These are phyloP conservation scores for Cladophialophora yegresii DNA, from an alignment of 2,329 filamentous ascomycete genomes.

Conservation along the genomic window DNA sequence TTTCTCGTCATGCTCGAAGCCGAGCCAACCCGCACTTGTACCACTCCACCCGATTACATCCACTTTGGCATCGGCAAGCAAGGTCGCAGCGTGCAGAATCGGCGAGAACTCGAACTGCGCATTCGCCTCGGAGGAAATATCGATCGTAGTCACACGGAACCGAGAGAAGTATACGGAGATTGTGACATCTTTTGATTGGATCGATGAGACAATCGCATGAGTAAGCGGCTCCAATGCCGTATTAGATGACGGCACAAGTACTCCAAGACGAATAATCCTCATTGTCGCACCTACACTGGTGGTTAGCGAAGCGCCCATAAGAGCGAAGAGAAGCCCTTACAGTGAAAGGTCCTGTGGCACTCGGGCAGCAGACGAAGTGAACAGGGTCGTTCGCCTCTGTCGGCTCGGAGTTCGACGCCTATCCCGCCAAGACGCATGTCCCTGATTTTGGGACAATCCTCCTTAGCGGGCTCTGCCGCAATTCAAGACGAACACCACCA, in stretches of 20 bases:
- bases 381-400: background rate
- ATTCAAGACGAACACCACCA: background rate
- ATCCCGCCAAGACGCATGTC: slow-evolving; percentile 5
- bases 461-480: background rate
- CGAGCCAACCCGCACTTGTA: slow-evolving; percentile 45
- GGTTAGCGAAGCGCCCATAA: background rate
- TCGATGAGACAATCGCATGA: slow-evolving; percentile 35
- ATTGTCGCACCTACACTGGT: background rate
- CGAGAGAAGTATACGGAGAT: slow-evolving; percentile 50
- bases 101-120: slow-evolving; percentile 40
- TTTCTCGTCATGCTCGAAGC: slow-evolving; percentile 46
- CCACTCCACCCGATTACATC: slow-evolving; percentile 47
- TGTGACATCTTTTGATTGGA: slow-evolving; percentile 37
- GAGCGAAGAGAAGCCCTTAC: background rate
- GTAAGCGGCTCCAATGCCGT: slow-evolving; percentile 50
- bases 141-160: slow-evolving; percentile 47
- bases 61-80: slow-evolving; percentile 45
- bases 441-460: background rate
- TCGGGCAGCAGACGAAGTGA: background rate
- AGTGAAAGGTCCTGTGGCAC: background rate
- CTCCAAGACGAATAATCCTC: slow-evolving; percentile 39
- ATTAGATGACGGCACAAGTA: slow-evolving; percentile 51
- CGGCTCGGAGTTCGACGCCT: slow-evolving; percentile 9
- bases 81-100: slow-evolving; percentile 42
- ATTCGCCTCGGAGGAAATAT: slow-evolving; percentile 40